A percentile compares a stretch with the other conserved stretches of the same genome.
Evolutionary conservation across 768 basidiomycete genomes (phyloP).

Genomic region (Lentinus brumalis): DNA sequence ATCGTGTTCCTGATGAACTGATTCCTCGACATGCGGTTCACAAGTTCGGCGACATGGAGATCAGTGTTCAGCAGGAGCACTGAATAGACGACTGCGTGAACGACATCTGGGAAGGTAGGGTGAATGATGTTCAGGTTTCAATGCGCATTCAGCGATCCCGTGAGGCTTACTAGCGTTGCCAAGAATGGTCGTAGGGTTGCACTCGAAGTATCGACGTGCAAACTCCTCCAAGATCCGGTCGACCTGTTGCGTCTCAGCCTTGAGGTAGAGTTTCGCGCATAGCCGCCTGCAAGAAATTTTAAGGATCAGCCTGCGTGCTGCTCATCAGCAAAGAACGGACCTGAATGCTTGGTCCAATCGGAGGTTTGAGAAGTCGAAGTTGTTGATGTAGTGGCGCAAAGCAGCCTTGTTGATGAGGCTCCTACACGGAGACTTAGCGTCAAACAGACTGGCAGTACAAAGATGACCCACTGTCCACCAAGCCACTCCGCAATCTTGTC

Average conservation of each 20-base stretch:
- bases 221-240: constrained; percentile 95
- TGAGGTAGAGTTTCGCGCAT: constrained; percentile 90
- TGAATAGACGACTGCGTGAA: constrained; percentile 95
- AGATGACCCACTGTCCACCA: constrained; percentile 79
- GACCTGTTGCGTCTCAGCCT: constrained; percentile 96
- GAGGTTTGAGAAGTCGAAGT: constrained; percentile 84
- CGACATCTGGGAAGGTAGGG: constrained; percentile 58
- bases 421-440: constrained; percentile 41
- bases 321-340: constrained; percentile 39
- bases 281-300: constrained; percentile 55
- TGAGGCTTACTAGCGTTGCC: constrained; percentile 75
- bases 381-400: constrained; percentile 79
- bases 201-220: constrained; percentile 87
- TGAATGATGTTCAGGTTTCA: neutral
- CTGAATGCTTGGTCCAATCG: constrained; percentile 90
- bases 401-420: constrained; percentile 74
- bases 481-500: constrained; percentile 98
- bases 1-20: constrained; percentile 96
- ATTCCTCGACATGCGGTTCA: constrained; percentile 83
- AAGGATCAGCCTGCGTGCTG: neutral
- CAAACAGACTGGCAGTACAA: neutral
- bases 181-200: constrained; percentile 80
- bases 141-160: neutral
- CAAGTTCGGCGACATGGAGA: constrained; percentile 90
- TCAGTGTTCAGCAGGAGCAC: constrained; percentile 95